Evolutionary conservation across 208 protist genomes (phyloP), one percentile per base, ranked within the genome.

Genomic region (Hexamita inflata): DNA sequence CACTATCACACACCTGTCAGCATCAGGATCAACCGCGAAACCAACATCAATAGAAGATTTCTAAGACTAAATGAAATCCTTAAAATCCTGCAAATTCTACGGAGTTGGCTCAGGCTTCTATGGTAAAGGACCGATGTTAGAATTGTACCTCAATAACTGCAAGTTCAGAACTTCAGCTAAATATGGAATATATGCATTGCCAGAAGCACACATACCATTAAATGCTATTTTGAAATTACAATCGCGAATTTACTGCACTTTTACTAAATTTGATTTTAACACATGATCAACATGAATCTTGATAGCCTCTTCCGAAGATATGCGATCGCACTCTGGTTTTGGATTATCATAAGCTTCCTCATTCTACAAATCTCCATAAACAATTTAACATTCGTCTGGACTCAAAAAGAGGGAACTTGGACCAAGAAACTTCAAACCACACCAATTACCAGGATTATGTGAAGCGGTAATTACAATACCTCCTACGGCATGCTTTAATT

Each of bases 351-450:
- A 15, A 34, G 29, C 30, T 15, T n/a, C 53, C 15, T 80, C 41
- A 0, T 26, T 29, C 39, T 82, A n/a, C n/a, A n/a, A n/a, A n/a
- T n/a, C n/a, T n/a, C n/a, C n/a, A n/a, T n/a, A 88, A 30, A 89
- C 73, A 28, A 28, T 4, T 42, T 38, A 61, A 75, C 82, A 87
- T 28, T 76, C 57, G 0, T 82, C 53, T 24, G 83, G 81, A 49
- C 59, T 68, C 0, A 89, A 66, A 58, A 89, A 89, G 24, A 89
- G 53, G 1, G 84, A 82, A 80, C 88, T 83, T n/a, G 58, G 41
- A 29, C 83, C 84, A 45, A 89, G 73, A 78, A 89, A 89, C 59
- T 89, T 89, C 1, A 89, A 67, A 13, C 84, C 86, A 77, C 87
- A 87, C 86, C 84, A 89, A 30, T 77, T 58, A 19, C 77, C 58